phyloP scores from a whole-genome alignment of 2,329 filamentous ascomycete species.

The Trichoderma atroviride region DNA sequence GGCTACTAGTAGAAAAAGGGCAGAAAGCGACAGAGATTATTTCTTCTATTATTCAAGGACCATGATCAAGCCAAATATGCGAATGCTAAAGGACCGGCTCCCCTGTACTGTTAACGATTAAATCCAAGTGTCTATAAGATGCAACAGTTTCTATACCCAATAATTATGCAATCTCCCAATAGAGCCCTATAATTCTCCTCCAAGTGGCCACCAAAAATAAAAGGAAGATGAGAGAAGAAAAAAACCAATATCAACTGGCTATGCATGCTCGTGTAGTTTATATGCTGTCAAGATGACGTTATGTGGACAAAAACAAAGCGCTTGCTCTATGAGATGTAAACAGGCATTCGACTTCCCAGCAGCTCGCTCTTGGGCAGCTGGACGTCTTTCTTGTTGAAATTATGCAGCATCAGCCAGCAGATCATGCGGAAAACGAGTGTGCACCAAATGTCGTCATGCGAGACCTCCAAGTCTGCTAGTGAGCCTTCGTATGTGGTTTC shows the following conservation, averaged over 20 bases:
- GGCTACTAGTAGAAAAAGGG: neutral
- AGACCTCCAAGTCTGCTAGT: constrained; percentile 34
- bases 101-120: too few species aligned
- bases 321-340: constrained; percentile 50
- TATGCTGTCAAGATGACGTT: neutral
- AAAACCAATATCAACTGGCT: neutral
- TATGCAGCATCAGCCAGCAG: constrained; percentile 60
- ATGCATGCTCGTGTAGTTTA: neutral
- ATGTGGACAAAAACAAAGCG: neutral
- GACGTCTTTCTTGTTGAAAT: constrained; percentile 58
- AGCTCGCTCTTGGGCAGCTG: constrained; percentile 58
- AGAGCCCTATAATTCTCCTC: neutral
- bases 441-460: constrained; percentile 55
- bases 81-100: neutral
- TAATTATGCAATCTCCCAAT: neutral
- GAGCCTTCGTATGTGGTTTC: neutral
- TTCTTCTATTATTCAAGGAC: neutral
- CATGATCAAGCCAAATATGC: neutral
- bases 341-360: constrained; percentile 56
- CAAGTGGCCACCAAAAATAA: neutral
- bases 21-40: neutral
- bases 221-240: neutral
- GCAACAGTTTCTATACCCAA: neutral
- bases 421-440: constrained; percentile 60
- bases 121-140: neutral